Base-by-base conservation (phyloP, 192 early-diverging fungal genomes). In the Coemansia sp. region DNA sequence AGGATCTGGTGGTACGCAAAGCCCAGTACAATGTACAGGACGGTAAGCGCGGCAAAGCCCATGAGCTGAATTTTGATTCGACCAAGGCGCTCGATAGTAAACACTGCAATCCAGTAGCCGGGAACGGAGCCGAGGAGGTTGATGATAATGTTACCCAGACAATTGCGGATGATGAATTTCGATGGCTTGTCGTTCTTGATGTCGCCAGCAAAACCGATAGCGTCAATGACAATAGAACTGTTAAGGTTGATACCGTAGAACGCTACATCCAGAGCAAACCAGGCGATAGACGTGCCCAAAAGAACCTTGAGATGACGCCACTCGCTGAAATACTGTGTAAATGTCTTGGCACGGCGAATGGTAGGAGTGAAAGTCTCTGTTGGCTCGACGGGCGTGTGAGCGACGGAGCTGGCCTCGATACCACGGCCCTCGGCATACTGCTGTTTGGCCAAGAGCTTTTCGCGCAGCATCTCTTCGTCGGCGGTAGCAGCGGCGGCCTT, bases 41-140 rank as follows among this genome's bases (percentile, higher is more conserved):
- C 75, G 30, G 92, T 88, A 50, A 93, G 84, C 68, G 91, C 82
- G 11, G 50, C 84, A 76, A 97, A 99, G 64, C 97, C 97, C 75
- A 92, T 84, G 69, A 94, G 89, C 74, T 97, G 95, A 63, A 99
- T 99, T n/a, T 75, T 77, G 75, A 94, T 96, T 73, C 97, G 93
- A 68, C 97, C 97, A 37, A 93, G 69, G 64, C 77, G 79, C 64
- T 99, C 97, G 40, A 99, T 92, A 21, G 90, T 81, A 64, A 92
- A 91, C 68, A 99, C 95, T 4, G 92, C 84, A 75, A 99, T 85
- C 93, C 93, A 96, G 90, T 98, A 99, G 47, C 97, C 97, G 38
- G 97, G 97, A 8, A 99, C 87, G 33, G 89, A 89, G 49, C 93
- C 93, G 17, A 93, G 84, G 16, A 93, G 64, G 47, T 93, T 92